A percentile compares a stretch with the other conserved stretches of the same genome.
Evolutionary conservation across 805 yeast species (phyloP).

Genomic region (Nakazawaea peltata): DNA sequence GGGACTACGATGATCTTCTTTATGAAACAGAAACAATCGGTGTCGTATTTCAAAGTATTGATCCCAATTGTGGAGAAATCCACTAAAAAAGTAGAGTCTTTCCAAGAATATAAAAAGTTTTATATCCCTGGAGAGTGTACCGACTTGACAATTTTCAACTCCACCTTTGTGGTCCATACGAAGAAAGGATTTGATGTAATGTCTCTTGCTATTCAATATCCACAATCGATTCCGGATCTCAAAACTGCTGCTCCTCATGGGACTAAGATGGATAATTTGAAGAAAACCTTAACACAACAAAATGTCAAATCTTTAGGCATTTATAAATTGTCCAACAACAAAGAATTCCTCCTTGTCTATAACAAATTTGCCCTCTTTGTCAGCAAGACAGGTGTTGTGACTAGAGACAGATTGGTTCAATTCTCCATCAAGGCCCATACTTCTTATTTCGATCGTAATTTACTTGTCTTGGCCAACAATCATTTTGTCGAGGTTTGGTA

Average conservation of each 20-base stretch:
- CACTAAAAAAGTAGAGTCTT: constrained; percentile 30
- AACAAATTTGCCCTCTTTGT: constrained; percentile 63
- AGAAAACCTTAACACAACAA: constrained; percentile 29
- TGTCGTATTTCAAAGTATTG: constrained; percentile 48
- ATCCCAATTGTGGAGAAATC: constrained; percentile 26
- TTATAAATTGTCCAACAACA: constrained; percentile 47
- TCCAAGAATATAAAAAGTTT: constrained; percentile 38
- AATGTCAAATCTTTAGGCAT: constrained; percentile 48
- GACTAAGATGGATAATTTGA: constrained; percentile 27
- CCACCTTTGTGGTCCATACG: constrained; percentile 60
- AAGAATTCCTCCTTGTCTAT: constrained; percentile 55
- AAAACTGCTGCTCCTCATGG: not conserved
- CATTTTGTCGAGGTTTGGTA: constrained; percentile 68
- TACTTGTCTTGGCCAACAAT: constrained; percentile 47
- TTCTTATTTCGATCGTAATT: constrained; percentile 36
- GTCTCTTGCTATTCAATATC: constrained; percentile 48
- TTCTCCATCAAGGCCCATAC: constrained; percentile 33
- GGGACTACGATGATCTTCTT: constrained; percentile 49
- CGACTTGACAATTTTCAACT: constrained; percentile 56
- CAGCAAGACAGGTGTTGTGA: constrained; percentile 31
- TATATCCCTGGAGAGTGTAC: constrained; percentile 47
- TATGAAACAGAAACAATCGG: constrained; percentile 43
- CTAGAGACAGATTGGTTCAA: constrained; percentile 31
- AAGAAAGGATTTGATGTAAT: constrained; percentile 59
- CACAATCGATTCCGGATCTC: constrained; percentile 51